These are phyloP conservation scores for Pyricularia pennisetigena DNA, from an alignment of 2,329 filamentous ascomycete species.

Conservation along the genomic window DNA sequence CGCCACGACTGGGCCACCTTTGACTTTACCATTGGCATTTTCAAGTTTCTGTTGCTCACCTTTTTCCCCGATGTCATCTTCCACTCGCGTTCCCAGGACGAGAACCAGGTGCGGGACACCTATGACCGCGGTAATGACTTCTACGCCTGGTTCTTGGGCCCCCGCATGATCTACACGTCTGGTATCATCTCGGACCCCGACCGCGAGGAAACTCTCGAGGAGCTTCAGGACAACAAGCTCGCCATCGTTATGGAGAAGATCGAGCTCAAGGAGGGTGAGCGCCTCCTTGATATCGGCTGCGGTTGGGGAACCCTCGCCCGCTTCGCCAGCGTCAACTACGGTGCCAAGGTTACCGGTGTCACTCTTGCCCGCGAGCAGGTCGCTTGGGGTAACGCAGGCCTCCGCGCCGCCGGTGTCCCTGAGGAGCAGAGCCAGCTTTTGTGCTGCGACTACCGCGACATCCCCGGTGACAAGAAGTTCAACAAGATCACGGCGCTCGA, in stretches of 20 bases:
- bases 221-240: constrained; percentile 97
- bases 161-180: constrained; percentile 97
- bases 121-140: constrained; percentile 98
- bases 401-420: constrained; percentile 70
- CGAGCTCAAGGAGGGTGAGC: constrained; percentile 68
- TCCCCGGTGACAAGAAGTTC: constrained; percentile 72
- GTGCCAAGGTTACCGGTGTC: constrained; percentile 72
- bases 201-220: constrained; percentile 81
- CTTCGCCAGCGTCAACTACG: constrained; percentile 88
- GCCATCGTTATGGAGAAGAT: constrained; percentile 95
- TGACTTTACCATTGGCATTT: constrained; percentile 75
- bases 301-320: constrained; percentile 96
- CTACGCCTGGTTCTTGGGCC: constrained; percentile 96
- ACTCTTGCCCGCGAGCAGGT: constrained; percentile 95
- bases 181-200: constrained; percentile 85
- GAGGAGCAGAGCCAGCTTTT: constrained; percentile 87
- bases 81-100: constrained; percentile 62
- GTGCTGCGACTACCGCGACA: constrained; percentile 96
- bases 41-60: constrained; percentile 79
- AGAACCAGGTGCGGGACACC: constrained; percentile 95
- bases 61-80: constrained; percentile 87
- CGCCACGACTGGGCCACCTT: constrained; percentile 97
- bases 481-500: constrained; percentile 96
- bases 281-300: constrained; percentile 87
- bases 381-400: constrained; percentile 86